Evolutionary conservation across 805 yeast genomes (phyloP).

Genomic region (Scheffersomyces spartinae): DNA sequence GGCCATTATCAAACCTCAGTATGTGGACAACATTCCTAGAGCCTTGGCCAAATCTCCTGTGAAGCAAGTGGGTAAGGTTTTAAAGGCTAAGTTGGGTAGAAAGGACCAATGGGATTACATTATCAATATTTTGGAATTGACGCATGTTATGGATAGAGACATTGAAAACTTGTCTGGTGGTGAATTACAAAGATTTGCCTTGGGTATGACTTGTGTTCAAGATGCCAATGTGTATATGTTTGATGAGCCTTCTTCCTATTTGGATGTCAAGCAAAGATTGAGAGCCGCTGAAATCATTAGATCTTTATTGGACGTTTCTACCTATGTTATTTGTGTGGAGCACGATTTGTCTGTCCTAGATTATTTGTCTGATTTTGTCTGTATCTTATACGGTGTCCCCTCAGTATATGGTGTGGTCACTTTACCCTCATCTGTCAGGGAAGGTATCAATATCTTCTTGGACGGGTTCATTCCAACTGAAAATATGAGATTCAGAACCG

Average conservation of each 20-base stretch:
- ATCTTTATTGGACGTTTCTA: slow-evolving; percentile 62
- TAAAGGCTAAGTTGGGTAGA: slow-evolving; percentile 70
- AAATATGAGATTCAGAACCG: slow-evolving; percentile 93
- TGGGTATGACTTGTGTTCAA: slow-evolving; percentile 95
- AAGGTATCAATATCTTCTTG: slow-evolving; percentile 96
- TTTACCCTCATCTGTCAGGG: slow-evolving; percentile 92
- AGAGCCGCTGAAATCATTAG: slow-evolving; percentile 94
- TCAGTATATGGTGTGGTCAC: slow-evolving; percentile 99
- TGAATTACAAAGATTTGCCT: slow-evolving; percentile 95
- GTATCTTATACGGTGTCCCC: slow-evolving; percentile 96
- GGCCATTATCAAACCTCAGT: slow-evolving; percentile 98
- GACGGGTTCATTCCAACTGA: slow-evolving; percentile 98
- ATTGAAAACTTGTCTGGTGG: slow-evolving; percentile 92
- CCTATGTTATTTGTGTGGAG: slow-evolving; percentile 92
- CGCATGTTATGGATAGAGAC: slow-evolving; percentile 73
- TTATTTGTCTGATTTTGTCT: slow-evolving; percentile 91
- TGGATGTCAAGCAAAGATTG: slow-evolving; percentile 97
- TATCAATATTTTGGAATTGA: slow-evolving; percentile 62
- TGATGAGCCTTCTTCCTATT: slow-evolving; percentile 97
- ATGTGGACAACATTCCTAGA: slow-evolving; percentile 94
- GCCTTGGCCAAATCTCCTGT: slow-evolving; percentile 83
- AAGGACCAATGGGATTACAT: slow-evolving; percentile 53
- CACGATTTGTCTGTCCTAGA: slow-evolving; percentile 97
- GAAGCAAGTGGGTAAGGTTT: slow-evolving; percentile 74
- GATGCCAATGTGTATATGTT: slow-evolving; percentile 95